Evolutionary conservation across 176 grass and related monocot genomes (phyloP).

Genomic region (Musa acuminata): DNA sequence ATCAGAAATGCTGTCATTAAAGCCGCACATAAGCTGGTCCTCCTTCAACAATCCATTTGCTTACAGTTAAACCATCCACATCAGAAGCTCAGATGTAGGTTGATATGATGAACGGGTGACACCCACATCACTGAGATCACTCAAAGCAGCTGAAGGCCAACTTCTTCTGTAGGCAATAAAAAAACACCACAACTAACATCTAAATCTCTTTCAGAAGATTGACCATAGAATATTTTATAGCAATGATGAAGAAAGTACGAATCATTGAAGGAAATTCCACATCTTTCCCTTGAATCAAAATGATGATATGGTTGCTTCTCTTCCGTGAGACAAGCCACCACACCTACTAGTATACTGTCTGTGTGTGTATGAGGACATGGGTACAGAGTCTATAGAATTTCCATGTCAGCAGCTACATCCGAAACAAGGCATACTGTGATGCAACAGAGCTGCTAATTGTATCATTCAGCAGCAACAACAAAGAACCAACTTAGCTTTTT

Average conservation of each 20-base stretch:
- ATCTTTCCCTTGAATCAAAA: not conserved
- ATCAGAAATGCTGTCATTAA: slow-evolving; percentile 12
- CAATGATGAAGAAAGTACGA: not conserved
- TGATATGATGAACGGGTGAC: not conserved
- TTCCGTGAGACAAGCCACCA: not conserved
- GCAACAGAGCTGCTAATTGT: no score
- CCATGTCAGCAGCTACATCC: no score
- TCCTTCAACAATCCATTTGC: not conserved
- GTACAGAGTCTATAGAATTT: no score
- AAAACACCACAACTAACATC: not conserved
- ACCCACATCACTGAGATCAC: slow-evolving; percentile 9
- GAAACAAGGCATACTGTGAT: no score
- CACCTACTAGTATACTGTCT: no score
- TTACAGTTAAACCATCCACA: not conserved
- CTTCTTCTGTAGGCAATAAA: not conserved
- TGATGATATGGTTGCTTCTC: not conserved
- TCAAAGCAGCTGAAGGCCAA: slow-evolving; percentile 23
- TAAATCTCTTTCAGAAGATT: not conserved
- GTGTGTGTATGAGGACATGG: no score
- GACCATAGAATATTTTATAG: no score
- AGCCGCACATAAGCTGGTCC: no score
- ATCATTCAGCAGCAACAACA: no score
- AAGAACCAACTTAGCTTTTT: no score
- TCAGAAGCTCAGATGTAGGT: not conserved
- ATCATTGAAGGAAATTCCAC: not conserved